Evolutionary conservation across 1,139 yeast genomes (phyloP), one percentile per base, ranked within the genome.

Genomic region (Kluyveromyces marxianus): DNA sequence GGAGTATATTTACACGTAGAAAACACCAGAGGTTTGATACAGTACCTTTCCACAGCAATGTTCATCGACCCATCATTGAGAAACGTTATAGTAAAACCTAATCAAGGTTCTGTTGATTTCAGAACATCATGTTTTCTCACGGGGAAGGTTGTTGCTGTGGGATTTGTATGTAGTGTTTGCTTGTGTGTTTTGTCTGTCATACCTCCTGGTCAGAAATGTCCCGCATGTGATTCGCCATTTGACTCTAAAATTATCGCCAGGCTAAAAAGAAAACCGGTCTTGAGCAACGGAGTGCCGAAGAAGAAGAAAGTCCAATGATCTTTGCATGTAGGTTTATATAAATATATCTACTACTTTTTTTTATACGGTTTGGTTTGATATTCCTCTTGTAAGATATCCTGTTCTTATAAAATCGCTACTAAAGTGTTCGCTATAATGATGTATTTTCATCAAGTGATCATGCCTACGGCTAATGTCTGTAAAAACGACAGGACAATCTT

Each of bases 131-230:
- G 99, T 65, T 92, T 88, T 59, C 69, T 89, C 27, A 88, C 97
- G 0, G 92, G 94, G 29, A 78, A 81, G 55, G 83, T 92, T 3
- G 92, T 94, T 14, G 97, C 94, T 55, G 76, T 92, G 42, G 99
- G 97, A 0, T 90, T 77, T 57, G 97, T 94, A 3, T 94, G 99
- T 65, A 84, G 95, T 26, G 97, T 94, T 28, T 94, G 99, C 63
- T 70, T 94, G 27, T 90, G 97, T 62, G 69, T 68, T 61, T 74
- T 63, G 54, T 72, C 73, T 63, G 70, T 72, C 68, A 77, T 73
- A 49, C 85, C 78, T 44, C 69, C 65, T 46, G 76, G 65, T 35
- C 73, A 71, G 44, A 69, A 66, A 46, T 82, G 89, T 57, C 86
- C 88, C 1, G 81, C 89, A 65, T 79, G 83, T 67, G 75, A 79